Percentiles rank a stretch among this genome's conserved stretches.
Evolutionary conservation across 2,329 filamentous ascomycete genomes (phyloP).

Genomic region (Colletotrichum sp.): DNA sequence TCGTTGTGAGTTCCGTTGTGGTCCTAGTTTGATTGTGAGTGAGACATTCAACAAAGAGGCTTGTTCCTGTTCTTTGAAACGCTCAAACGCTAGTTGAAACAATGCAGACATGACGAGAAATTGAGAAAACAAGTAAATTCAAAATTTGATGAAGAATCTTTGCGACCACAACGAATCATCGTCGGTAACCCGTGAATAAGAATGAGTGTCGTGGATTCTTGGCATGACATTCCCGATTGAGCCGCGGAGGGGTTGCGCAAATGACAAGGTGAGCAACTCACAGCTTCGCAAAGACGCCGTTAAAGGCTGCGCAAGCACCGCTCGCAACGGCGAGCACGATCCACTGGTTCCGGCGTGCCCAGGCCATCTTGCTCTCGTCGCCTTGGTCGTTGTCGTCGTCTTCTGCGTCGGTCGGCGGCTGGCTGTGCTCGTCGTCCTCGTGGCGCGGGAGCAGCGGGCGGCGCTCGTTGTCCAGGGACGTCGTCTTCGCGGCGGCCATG

Average conservation of each 20-base stretch:
- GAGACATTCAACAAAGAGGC: background rate
- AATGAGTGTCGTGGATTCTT: background rate
- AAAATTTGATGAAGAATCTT: background rate
- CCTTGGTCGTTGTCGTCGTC: background rate
- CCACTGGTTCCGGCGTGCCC: conserved; percentile 53
- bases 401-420: background rate
- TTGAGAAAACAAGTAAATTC: background rate
- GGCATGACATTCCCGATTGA: background rate
- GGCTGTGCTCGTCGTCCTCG: conserved; percentile 7
- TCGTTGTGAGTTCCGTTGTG: conserved; percentile 59
- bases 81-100: background rate
- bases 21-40: conserved; percentile 43
- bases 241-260: background rate
- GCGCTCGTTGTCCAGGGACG: conserved; percentile 24
- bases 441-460: conserved; percentile 25
- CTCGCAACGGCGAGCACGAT: conserved; percentile 74
- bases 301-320: conserved; percentile 80
- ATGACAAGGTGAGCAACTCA: conserved; percentile 43
- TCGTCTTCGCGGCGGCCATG: conserved; percentile 23
- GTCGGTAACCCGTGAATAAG: background rate
- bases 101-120: background rate
- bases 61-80: background rate
- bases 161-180: too few species aligned
- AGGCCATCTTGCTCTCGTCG: conserved; percentile 22
- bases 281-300: conserved; percentile 86